Evolutionary conservation across 164 flowering plant genomes (phyloP).

Genomic region (Vitis riparia): DNA sequence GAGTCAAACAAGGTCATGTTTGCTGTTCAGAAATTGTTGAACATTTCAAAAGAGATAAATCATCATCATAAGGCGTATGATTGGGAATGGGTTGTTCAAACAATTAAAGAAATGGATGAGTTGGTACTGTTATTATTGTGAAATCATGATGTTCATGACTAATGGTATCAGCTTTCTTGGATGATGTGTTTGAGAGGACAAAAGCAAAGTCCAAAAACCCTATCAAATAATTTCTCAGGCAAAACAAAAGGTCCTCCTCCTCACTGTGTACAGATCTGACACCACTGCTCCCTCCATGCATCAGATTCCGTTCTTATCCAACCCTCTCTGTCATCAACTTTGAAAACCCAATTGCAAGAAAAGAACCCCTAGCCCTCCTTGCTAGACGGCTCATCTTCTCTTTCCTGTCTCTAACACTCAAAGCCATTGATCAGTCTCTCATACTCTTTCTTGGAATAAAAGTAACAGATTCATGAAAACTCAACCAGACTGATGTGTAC

Average conservation of each 20-base stretch:
- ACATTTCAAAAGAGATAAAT: neutral
- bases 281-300: conserved; percentile 14
- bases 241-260: conserved; percentile 22
- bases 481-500: too few species aligned
- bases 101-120: neutral
- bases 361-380: neutral
- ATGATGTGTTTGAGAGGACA: conserved; percentile 41
- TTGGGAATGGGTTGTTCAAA: conserved; percentile 10
- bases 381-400: neutral
- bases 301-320: conserved; percentile 30
- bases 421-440: too few species aligned
- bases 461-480: too few species aligned
- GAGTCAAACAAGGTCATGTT: too few species aligned
- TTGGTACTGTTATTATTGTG: conserved; percentile 31
- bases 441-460: too few species aligned
- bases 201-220: conserved; percentile 21
- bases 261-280: conserved; percentile 25
- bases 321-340: neutral
- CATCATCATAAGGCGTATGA: conserved; percentile 12
- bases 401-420: neutral
- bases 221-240: conserved; percentile 17
- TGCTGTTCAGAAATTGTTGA: too few species aligned
- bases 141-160: conserved; percentile 30
- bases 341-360: neutral
- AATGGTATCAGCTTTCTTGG: conserved; percentile 25